Conservation (phyloP, 768 basidiomycete species). For the Lenzites betulinus region DNA sequence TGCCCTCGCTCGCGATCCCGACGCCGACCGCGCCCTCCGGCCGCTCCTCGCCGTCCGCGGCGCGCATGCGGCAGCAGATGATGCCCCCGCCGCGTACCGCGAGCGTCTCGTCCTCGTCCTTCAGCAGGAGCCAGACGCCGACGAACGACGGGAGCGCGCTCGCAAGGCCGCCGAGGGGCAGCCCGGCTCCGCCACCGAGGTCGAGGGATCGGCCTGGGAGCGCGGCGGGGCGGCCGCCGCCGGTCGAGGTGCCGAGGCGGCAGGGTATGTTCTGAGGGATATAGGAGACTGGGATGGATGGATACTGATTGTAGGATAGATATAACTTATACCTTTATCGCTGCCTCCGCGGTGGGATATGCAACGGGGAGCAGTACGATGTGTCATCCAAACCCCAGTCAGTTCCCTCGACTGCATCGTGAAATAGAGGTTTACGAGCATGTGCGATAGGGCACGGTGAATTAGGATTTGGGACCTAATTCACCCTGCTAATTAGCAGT, state of each 20-base stretch:
- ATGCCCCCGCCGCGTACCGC: constrained; percentile 13
- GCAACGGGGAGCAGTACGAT: no score
- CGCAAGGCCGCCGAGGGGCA: constrained; percentile 24
- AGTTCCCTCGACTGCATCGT: no score
- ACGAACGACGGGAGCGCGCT: constrained; percentile 6
- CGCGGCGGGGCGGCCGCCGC: constrained; percentile 48
- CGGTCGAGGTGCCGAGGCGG: constrained; percentile 53
- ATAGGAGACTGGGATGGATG: neutral
- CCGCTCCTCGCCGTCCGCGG: constrained; percentile 11
- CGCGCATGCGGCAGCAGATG: constrained; percentile 7
- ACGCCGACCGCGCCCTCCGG: constrained; percentile 18
- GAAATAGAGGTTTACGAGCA: no score
- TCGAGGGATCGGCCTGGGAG: constrained; percentile 70
- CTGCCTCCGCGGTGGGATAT: no score
- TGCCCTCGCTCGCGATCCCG: constrained; percentile 20
- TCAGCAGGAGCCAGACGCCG: constrained; percentile 18
- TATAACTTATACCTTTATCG: neutral
- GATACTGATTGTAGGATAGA: neutral
- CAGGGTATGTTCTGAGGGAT: constrained; percentile 61
- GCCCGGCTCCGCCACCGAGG: constrained; percentile 59
- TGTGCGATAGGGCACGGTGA: no score
- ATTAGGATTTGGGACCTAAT: no score
- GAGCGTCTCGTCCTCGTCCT: constrained; percentile 14
- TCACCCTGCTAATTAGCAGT: no score
- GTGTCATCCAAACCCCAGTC: no score